These are phyloP conservation scores for Eucalyptus sp. DNA, from an alignment of 345 rosid genomes.

Conservation along the genomic window DNA sequence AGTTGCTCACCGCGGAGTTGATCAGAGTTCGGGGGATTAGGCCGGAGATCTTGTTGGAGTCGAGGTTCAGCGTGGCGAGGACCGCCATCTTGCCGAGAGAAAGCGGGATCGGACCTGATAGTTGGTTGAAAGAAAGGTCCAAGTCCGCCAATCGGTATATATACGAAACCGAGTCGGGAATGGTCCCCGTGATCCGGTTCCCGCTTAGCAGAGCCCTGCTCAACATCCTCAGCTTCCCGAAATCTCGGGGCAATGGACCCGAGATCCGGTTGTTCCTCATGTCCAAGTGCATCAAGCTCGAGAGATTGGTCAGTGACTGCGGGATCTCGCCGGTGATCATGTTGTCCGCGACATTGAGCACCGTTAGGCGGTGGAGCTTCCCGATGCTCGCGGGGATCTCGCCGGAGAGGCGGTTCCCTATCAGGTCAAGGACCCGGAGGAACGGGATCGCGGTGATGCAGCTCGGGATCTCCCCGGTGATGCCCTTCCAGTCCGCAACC, in stretches of 20 bases:
- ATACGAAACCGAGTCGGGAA: constrained; percentile 40
- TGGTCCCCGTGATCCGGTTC: constrained; percentile 43
- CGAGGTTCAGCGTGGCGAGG: constrained; percentile 70
- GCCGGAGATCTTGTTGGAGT: constrained; percentile 52
- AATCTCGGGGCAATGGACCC: constrained; percentile 41
- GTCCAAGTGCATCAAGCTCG: constrained; percentile 79
- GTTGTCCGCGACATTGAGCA: constrained; percentile 75
- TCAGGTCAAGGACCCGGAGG: constrained; percentile 57
- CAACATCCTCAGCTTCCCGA: constrained; percentile 57
- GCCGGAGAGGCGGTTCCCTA: constrained; percentile 69
- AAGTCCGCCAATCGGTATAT: constrained; percentile 83
- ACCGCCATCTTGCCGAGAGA: constrained; percentile 77
- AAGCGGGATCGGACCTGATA: constrained; percentile 54
- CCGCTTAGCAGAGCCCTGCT: constrained; percentile 67
- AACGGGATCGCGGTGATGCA: constrained; percentile 55
- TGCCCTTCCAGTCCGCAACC: constrained; percentile 90
- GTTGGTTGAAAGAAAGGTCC: constrained; percentile 55
- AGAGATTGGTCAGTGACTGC: constrained; percentile 37
- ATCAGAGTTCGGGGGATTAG: constrained; percentile 40
- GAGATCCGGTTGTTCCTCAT: constrained; percentile 51
- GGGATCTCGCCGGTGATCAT: constrained; percentile 60
- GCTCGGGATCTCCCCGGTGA: constrained; percentile 62
- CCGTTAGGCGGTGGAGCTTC: constrained; percentile 45
- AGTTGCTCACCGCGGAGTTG: constrained; percentile 38
- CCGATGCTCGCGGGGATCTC: constrained; percentile 50